A percentile compares a stretch with the other conserved stretches of the same genome.
These are phyloP conservation scores for Termitomyces sp. DNA, from an alignment of 768 basidiomycete species.

Conservation along the genomic window DNA sequence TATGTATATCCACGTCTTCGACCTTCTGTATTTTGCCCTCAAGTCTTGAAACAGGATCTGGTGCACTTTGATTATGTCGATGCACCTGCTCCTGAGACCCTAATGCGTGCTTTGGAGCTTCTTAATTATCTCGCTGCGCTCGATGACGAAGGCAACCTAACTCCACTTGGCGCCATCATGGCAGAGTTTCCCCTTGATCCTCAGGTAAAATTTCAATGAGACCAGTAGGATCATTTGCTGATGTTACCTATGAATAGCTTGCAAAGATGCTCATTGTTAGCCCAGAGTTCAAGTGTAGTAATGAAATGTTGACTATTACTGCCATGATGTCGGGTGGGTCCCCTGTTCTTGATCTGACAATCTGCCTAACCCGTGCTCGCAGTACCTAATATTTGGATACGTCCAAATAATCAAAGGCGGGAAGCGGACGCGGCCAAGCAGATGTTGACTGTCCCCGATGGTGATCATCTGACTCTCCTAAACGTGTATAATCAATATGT, in stretches of 20 bases:
- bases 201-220: conserved; percentile 50
- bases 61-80: conserved; percentile 89
- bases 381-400: conserved; percentile 95
- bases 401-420: conserved; percentile 82
- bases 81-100: conserved; percentile 91
- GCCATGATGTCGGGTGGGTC: conserved; percentile 89
- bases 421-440: conserved; percentile 95
- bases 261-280: conserved; percentile 93
- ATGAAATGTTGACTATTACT: conserved; percentile 92
- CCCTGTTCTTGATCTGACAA: background rate
- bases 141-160: conserved; percentile 92
- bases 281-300: conserved; percentile 94
- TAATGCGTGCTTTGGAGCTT: conserved; percentile 94
- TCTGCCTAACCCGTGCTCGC: background rate
- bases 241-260: conserved; percentile 43
- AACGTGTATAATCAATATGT: conserved; percentile 95
- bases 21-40: background rate
- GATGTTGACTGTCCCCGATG: conserved; percentile 82
- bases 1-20: conserved; percentile 18
- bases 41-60: conserved; percentile 53
- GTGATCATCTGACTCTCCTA: conserved; percentile 93
- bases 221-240: background rate
- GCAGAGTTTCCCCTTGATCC: conserved; percentile 99
- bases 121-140: conserved; percentile 90
- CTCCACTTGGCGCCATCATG: conserved; percentile 85